These are phyloP conservation scores for Casuarina glauca DNA, from an alignment of 306 rosid species.

Conservation along the genomic window DNA sequence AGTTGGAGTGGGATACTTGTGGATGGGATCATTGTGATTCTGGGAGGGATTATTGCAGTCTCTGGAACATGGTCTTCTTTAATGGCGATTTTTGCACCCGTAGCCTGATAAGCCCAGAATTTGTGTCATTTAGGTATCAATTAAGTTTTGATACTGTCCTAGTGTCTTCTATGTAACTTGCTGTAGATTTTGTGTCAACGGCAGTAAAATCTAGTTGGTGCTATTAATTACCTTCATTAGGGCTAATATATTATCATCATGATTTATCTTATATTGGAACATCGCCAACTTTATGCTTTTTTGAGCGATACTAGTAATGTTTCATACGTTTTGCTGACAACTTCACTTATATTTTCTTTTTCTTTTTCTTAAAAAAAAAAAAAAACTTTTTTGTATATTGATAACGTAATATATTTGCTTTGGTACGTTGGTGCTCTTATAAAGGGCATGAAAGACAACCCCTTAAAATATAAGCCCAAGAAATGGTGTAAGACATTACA, in stretches of 20 bases:
- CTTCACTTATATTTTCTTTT: too few species aligned
- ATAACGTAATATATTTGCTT: too few species aligned
- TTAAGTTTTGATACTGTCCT: slow-evolving; percentile 6
- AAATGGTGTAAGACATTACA: too few species aligned
- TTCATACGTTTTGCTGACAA: too few species aligned
- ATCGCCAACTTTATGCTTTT: too few species aligned
- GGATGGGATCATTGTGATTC: slow-evolving; percentile 52
- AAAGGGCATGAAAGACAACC: too few species aligned
- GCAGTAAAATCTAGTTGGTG: neutral
- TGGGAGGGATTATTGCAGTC: slow-evolving; percentile 50
- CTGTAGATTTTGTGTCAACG: neutral
- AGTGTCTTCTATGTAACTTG: neutral
- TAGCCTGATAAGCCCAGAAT: slow-evolving; percentile 25
- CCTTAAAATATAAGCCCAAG: too few species aligned
- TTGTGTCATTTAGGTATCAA: neutral
- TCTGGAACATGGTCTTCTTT: slow-evolving; percentile 56
- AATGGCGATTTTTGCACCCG: slow-evolving; percentile 50
- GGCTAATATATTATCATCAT: neutral
- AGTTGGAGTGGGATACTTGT: slow-evolving; percentile 47
- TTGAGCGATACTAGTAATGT: too few species aligned
- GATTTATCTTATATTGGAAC: too few species aligned
- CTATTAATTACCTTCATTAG: neutral
- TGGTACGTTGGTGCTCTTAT: too few species aligned
- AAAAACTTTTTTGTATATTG: too few species aligned
- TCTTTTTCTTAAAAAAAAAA: too few species aligned